A percentile compares a stretch with the other conserved stretches of the same genome.
Evolutionary conservation across 140 eudicot genomes (phyloP).

Genomic region (Ambrosia hybrid): DNA sequence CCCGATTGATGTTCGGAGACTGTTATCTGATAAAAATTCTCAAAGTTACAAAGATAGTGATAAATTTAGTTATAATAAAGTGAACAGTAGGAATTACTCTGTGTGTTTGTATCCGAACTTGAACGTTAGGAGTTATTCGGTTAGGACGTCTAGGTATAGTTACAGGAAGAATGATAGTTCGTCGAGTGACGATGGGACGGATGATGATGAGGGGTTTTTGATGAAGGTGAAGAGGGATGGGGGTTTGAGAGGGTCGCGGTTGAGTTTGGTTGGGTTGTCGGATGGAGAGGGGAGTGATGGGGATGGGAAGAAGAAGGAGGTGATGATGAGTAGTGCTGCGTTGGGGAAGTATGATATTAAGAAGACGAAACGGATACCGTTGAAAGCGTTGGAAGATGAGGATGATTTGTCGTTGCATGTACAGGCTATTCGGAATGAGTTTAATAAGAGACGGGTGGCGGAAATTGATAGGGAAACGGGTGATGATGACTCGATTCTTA

Average conservation of each 20-base stretch:
- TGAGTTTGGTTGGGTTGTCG: conserved; percentile 25
- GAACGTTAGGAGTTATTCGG: conserved; percentile 30
- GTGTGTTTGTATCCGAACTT: background rate
- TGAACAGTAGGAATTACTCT: conserved; percentile 39
- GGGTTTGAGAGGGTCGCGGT: conserved; percentile 35
- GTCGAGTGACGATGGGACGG: conserved; percentile 37
- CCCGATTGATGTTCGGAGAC: conserved; percentile 41
- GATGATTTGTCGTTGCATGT: conserved; percentile 56
- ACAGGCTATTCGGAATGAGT: conserved; percentile 61
- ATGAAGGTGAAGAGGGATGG: conserved; percentile 19
- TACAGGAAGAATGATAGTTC: conserved; percentile 49
- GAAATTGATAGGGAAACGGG: conserved; percentile 24
- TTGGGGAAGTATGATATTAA: conserved; percentile 72
- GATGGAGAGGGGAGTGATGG: conserved; percentile 24
- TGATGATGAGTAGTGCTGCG: conserved; percentile 66
- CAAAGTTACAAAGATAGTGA: conserved; percentile 16
- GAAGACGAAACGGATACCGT: conserved; percentile 54
- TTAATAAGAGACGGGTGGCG: conserved; percentile 45
- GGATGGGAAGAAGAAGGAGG: conserved; percentile 27
- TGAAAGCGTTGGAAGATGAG: conserved; percentile 63
- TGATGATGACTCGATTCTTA: conserved; percentile 56
- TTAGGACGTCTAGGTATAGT: conserved; percentile 25
- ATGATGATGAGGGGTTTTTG: conserved; percentile 38
- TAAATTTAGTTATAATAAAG: conserved; percentile 8
- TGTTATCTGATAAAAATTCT: conserved; percentile 31